These are phyloP conservation scores for Suhomyces maxii DNA, from an alignment of 1,139 yeast species.

Conservation along the genomic window DNA sequence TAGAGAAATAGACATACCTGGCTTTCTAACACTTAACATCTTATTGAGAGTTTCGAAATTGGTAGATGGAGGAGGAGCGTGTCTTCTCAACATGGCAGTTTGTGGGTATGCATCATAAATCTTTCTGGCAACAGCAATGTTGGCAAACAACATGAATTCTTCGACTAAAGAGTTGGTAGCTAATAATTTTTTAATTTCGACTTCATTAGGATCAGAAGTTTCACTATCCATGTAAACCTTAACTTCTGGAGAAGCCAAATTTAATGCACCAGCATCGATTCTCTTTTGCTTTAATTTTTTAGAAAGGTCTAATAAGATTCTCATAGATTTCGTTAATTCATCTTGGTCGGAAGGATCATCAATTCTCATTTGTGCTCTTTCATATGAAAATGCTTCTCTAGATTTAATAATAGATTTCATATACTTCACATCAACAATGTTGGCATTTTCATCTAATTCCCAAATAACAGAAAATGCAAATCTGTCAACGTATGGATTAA, in stretches of 20 bases:
- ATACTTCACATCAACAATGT: slow-evolving; percentile 77
- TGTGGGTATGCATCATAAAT: slow-evolving; percentile 94
- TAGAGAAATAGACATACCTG: slow-evolving; percentile 69
- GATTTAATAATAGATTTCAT: slow-evolving; percentile 90
- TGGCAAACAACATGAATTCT: slow-evolving; percentile 97
- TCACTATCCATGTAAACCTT: slow-evolving; percentile 97
- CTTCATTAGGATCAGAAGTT: slow-evolving; percentile 95
- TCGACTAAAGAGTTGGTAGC: slow-evolving; percentile 96
- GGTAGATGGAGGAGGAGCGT: slow-evolving; percentile 92
- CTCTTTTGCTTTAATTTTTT: slow-evolving; percentile 83
- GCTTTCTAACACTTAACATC: slow-evolving; percentile 80
- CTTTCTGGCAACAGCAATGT: slow-evolving; percentile 91
- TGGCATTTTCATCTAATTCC: slow-evolving; percentile 88
- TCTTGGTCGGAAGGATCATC: slow-evolving; percentile 79
- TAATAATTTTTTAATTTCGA: slow-evolving; percentile 81
- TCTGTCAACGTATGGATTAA: slow-evolving; percentile 93
- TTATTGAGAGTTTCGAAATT: slow-evolving; percentile 89
- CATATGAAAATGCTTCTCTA: slow-evolving; percentile 93
- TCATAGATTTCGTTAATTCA: slow-evolving; percentile 86
- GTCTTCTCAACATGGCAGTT: slow-evolving; percentile 97
- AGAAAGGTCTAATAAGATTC: slow-evolving; percentile 73
- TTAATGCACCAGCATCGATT: slow-evolving; percentile 93
- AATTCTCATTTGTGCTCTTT: slow-evolving; percentile 86
- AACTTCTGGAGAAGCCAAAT: slow-evolving; percentile 96
- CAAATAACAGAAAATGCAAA: slow-evolving; percentile 94